phyloP scores from a whole-genome alignment of 83 land plant genomes.

The Thuja plicata region DNA sequence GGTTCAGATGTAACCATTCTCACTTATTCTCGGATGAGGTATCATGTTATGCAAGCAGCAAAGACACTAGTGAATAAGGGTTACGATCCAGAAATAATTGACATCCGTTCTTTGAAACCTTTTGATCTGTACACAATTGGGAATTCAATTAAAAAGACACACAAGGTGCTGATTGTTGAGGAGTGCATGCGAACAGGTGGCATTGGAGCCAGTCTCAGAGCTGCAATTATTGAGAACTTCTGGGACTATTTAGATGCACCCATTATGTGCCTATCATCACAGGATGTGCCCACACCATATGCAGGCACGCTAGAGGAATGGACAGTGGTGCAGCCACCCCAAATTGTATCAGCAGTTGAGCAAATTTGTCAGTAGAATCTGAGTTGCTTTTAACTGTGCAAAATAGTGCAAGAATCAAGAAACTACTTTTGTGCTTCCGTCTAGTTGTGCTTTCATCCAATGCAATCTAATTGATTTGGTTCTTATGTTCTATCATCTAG shows the following conservation, averaged over 20 bases:
- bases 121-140: slow-evolving; percentile 92
- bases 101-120: slow-evolving; percentile 91
- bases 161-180: slow-evolving; percentile 90
- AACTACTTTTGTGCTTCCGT: too few relatives aligned
- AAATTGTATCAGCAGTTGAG: slow-evolving; percentile 89
- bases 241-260: slow-evolving; percentile 89
- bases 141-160: slow-evolving; percentile 90
- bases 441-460: too few relatives aligned
- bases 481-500: too few relatives aligned
- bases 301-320: slow-evolving; percentile 89
- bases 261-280: slow-evolving; percentile 80
- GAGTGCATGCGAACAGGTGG: slow-evolving; percentile 99
- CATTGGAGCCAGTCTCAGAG: slow-evolving; percentile 87
- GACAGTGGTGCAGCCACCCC: slow-evolving; percentile 91
- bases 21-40: slow-evolving; percentile 90
- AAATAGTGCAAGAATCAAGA: too few relatives aligned
- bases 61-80: slow-evolving; percentile 90
- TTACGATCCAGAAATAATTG: slow-evolving; percentile 94
- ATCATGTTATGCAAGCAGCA: slow-evolving; percentile 89
- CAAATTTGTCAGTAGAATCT: slow-evolving; percentile 59
- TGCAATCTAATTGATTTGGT: too few relatives aligned
- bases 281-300: slow-evolving; percentile 98
- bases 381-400: neutral
- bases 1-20: slow-evolving; percentile 14
- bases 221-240: slow-evolving; percentile 91